Percentiles rank a stretch among this genome's conserved stretches.
Conservation (phyloP, 495 filamentous ascomycete genomes). For the Chaetomium tenue region DNA sequence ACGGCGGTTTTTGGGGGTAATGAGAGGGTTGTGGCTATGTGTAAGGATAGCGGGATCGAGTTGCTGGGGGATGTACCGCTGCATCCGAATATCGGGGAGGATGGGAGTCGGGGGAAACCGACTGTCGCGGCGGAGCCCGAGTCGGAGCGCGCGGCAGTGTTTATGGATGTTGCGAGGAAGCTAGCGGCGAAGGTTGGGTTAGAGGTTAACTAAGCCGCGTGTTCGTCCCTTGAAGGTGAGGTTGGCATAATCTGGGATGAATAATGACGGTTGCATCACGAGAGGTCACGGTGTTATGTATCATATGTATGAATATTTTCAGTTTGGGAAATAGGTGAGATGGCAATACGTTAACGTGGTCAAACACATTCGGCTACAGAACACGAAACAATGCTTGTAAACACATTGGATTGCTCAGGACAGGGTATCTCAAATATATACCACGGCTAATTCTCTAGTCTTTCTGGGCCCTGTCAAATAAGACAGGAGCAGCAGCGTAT, state of each 20-base stretch:
- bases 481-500: neutral
- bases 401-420: neutral
- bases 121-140: slow-evolving; percentile 84
- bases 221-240: neutral
- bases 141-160: slow-evolving; percentile 67
- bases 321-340: neutral
- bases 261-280: no score
- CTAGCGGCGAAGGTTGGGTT: slow-evolving; percentile 55
- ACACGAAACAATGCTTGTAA: neutral
- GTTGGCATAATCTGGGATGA: neutral
- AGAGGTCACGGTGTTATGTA: neutral
- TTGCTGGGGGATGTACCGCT: slow-evolving; percentile 89
- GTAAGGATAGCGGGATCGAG: slow-evolving; percentile 61
- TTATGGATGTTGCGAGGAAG: slow-evolving; percentile 64
- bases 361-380: no score
- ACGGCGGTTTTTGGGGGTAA: slow-evolving; percentile 75
- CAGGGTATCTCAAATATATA: slow-evolving; percentile 15
- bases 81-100: slow-evolving; percentile 79
- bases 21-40: slow-evolving; percentile 48
- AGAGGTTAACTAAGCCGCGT: slow-evolving; percentile 1
- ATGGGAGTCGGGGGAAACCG: slow-evolving; percentile 84
- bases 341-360: neutral
- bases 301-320: slow-evolving; percentile 1
- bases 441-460: neutral
- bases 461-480: no score